phyloP scores from a whole-genome alignment of 768 basidiomycete genomes.

The Termitomyces sp. region DNA sequence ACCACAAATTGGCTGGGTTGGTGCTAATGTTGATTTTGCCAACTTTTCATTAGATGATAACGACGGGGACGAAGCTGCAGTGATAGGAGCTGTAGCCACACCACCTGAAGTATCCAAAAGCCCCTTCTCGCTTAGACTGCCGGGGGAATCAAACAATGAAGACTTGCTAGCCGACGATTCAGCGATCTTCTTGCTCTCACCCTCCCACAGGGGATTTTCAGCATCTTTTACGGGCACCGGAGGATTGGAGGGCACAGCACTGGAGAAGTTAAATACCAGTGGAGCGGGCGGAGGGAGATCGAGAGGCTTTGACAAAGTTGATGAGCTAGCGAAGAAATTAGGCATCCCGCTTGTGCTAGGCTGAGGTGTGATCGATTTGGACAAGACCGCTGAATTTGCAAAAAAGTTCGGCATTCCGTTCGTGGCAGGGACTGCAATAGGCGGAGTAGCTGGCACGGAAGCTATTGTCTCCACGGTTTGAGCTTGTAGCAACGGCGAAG shows the following conservation, averaged over 20 bases:
- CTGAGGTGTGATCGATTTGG: not conserved
- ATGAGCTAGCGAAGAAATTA: slow-evolving; percentile 61
- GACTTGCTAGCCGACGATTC: slow-evolving; percentile 6
- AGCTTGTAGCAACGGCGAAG: not conserved
- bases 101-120: not conserved
- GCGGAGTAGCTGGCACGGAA: not conserved
- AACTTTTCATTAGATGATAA: not conserved
- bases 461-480: not conserved
- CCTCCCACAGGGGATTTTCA: slow-evolving; percentile 43
- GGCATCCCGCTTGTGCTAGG: slow-evolving; percentile 34
- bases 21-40: not conserved
- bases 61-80: not conserved
- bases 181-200: slow-evolving; percentile 23
- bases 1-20: not conserved
- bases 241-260: not conserved
- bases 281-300: slow-evolving; percentile 24
- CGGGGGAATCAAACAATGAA: slow-evolving; percentile 5
- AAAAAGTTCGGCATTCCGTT: not conserved
- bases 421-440: not conserved
- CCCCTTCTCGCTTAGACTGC: not conserved
- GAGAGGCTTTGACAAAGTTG: slow-evolving; percentile 38
- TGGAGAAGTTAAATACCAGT: slow-evolving; percentile 16
- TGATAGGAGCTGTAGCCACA: not conserved
- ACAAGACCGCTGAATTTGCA: not conserved
- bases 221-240: slow-evolving; percentile 31